Percentiles rank a stretch among this genome's conserved stretches.
These are phyloP conservation scores for Phenoliferia sp. DNA, from an alignment of 1,284 basidiomycete species.

Conservation along the genomic window DNA sequence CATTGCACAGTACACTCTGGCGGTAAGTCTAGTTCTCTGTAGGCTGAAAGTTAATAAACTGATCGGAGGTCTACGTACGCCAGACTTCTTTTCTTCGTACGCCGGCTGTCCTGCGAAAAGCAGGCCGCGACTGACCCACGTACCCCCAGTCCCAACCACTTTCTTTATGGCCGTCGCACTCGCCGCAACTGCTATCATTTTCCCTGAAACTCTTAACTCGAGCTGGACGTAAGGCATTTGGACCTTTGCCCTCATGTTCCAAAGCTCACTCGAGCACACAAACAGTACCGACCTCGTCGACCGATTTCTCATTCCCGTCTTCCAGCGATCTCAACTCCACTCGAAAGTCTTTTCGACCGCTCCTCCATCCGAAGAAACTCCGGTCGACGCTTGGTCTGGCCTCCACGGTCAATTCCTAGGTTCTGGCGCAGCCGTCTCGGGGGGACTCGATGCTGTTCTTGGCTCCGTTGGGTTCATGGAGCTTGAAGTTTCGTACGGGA, in stretches of 20 bases:
- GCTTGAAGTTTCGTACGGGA: slow-evolving; percentile 47
- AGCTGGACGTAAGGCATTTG: slow-evolving; percentile 35
- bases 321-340: slow-evolving; percentile 40
- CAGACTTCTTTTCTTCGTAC: background rate
- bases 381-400: slow-evolving; percentile 34
- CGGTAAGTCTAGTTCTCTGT: slow-evolving; percentile 46
- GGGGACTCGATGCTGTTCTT: slow-evolving; percentile 34
- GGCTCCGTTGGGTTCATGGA: slow-evolving; percentile 41
- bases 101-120: background rate
- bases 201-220: slow-evolving; percentile 67
- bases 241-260: background rate
- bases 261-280: background rate
- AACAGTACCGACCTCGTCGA: slow-evolving; percentile 36
- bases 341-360: slow-evolving; percentile 37
- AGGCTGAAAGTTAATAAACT: background rate
- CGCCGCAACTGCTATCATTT: slow-evolving; percentile 57
- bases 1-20: slow-evolving; percentile 54
- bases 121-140: background rate
- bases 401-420: slow-evolving; percentile 30
- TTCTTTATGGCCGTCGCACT: slow-evolving; percentile 61
- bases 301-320: slow-evolving; percentile 38
- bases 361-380: slow-evolving; percentile 26
- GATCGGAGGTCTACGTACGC: background rate
- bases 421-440: slow-evolving; percentile 31
- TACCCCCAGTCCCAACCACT: slow-evolving; percentile 55